phyloP scores from a whole-genome alignment of 2,329 filamentous ascomycete species.

The Curvularia verruculosa region DNA sequence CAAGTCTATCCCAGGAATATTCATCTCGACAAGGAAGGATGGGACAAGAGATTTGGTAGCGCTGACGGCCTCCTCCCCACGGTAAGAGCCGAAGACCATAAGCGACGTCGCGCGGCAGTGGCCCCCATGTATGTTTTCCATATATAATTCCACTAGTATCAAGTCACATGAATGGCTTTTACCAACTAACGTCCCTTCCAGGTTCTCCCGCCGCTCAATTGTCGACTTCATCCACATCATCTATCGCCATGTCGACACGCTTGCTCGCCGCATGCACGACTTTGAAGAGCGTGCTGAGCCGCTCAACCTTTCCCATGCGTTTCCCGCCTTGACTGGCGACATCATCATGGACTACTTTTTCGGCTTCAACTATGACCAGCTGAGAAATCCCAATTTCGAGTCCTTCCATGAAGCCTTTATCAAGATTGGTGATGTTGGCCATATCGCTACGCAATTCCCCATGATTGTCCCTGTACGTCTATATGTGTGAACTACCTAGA shows the following conservation, averaged over 20 bases:
- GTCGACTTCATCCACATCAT: slow-evolving; percentile 47
- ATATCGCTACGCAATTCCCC: slow-evolving; percentile 44
- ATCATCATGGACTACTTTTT: slow-evolving; percentile 55
- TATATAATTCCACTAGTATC: neutral
- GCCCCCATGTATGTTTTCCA: slow-evolving; percentile 36
- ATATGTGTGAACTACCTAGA: neutral
- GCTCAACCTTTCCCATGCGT: slow-evolving; percentile 41
- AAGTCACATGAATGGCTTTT: neutral
- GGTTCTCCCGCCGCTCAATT: slow-evolving; percentile 46
- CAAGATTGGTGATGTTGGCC: slow-evolving; percentile 39
- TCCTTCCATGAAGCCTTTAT: slow-evolving; percentile 46
- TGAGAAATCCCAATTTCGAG: slow-evolving; percentile 43
- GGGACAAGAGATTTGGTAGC: slow-evolving; percentile 43
- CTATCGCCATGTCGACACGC: slow-evolving; percentile 42
- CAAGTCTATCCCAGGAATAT: slow-evolving; percentile 41
- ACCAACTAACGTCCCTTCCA: slow-evolving; percentile 15
- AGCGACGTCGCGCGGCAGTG: slow-evolving; percentile 40
- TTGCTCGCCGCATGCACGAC: slow-evolving; percentile 38
- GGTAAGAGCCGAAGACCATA: slow-evolving; percentile 37
- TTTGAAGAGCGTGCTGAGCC: slow-evolving; percentile 40
- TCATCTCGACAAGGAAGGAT: slow-evolving; percentile 44
- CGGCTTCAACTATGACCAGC: slow-evolving; percentile 43
- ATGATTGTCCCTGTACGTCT: slow-evolving; percentile 37
- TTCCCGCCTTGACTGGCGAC: slow-evolving; percentile 53
- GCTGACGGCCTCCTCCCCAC: slow-evolving; percentile 38